Conservation (phyloP, 768 basidiomycete species). For the Suillus hirtellus region DNA sequence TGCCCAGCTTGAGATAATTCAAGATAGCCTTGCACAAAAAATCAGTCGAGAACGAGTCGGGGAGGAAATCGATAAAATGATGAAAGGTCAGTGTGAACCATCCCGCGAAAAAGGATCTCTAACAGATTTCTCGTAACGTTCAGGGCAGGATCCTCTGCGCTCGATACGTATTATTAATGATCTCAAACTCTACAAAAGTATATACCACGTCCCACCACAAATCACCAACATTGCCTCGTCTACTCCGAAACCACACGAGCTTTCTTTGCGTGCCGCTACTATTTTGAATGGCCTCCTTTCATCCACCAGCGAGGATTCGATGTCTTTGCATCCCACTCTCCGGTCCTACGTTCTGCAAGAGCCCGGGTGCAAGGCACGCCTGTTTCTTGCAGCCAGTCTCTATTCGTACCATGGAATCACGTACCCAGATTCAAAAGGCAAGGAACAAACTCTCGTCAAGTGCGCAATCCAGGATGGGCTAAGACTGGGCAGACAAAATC, state of each 20-base stretch:
- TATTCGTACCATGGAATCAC: constrained; percentile 65
- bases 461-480: constrained; percentile 80
- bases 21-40: constrained; percentile 70
- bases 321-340: constrained; percentile 48
- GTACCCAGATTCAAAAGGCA: constrained; percentile 67
- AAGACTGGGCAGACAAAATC: constrained; percentile 78
- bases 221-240: constrained; percentile 47
- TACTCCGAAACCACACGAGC: constrained; percentile 36
- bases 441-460: constrained; percentile 56
- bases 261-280: constrained; percentile 54
- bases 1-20: constrained; percentile 59
- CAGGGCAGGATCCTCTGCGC: constrained; percentile 73
- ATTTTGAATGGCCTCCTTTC: constrained; percentile 56
- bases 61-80: constrained; percentile 92
- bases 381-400: constrained; percentile 82
- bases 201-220: constrained; percentile 59
- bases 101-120: constrained; percentile 8
- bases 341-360: constrained; percentile 32
- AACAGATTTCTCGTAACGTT: constrained; percentile 8
- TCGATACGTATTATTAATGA: constrained; percentile 75
- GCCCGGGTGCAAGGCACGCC: constrained; percentile 45
- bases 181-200: constrained; percentile 66
- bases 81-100: constrained; percentile 58
- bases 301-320: constrained; percentile 22
- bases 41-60: constrained; percentile 91